These are phyloP conservation scores for Auricularia heimuer DNA, from an alignment of 768 basidiomycete genomes.

Conservation along the genomic window DNA sequence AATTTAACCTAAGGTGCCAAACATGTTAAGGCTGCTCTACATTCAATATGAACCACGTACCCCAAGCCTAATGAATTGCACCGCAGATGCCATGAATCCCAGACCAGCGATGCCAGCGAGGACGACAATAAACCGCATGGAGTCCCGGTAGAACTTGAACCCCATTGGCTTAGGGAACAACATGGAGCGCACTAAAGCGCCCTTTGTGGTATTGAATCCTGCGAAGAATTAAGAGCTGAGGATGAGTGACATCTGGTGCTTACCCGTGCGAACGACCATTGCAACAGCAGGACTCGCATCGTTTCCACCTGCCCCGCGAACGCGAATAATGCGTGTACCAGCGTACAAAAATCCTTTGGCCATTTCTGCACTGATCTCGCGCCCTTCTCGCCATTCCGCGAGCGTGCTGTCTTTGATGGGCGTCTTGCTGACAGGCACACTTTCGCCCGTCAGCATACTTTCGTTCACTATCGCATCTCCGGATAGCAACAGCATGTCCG, in stretches of 20 bases:
- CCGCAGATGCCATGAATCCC: constrained; percentile 84
- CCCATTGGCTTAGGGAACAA: constrained; percentile 97
- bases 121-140: constrained; percentile 82
- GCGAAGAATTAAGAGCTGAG: constrained; percentile 16
- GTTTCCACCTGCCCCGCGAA: constrained; percentile 51
- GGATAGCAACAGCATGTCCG: constrained; percentile 84
- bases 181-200: constrained; percentile 92
- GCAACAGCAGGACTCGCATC: constrained; percentile 64
- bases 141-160: constrained; percentile 96
- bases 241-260: constrained; percentile 10
- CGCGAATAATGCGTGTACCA: constrained; percentile 84
- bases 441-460: constrained; percentile 98
- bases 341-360: constrained; percentile 80
- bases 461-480: constrained; percentile 98
- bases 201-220: constrained; percentile 94
- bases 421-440: constrained; percentile 88
- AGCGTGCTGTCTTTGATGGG: constrained; percentile 77
- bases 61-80: constrained; percentile 85
- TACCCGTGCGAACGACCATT: constrained; percentile 80
- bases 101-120: constrained; percentile 83
- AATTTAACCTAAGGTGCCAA: constrained; percentile 54
- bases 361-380: constrained; percentile 48
- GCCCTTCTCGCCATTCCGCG: constrained; percentile 54
- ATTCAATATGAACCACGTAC: constrained; percentile 34
- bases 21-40: neutral